Evolutionary conservation across 2,329 filamentous ascomycete genomes (phyloP), one percentile per base, ranked within the genome.

Genomic region (Lithohypha guttulata): DNA sequence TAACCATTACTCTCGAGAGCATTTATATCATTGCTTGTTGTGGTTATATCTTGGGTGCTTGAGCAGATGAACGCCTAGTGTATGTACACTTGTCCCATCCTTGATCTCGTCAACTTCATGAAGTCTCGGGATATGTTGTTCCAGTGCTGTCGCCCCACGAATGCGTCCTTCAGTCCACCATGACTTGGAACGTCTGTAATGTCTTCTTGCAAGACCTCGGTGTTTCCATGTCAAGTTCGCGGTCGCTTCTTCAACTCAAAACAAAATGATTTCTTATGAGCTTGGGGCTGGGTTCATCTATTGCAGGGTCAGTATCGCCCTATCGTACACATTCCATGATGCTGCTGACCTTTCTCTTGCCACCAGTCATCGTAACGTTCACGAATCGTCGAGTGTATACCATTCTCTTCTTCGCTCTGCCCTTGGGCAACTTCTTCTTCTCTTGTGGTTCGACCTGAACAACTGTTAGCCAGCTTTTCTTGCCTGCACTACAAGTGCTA

Each of bases 341-440:
- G 21, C 39, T 40, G 46, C 18, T 13, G 38, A 52, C 85, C 85
- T 95, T 95, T 70, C 89, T 77, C 87, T 96, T 96, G 73, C 89
- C 89, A 68, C 86, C 87, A 54, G 87, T 93, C 70, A 94, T 77
- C 61, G 84, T 91, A 64, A 96, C 86, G 72, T 96, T 95, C 57
- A 96, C 87, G 75, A 96, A 96, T 61, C 89, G 86, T 66, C 89
- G 83, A 58, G 85, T 94, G 79, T 95, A 95, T 67, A 77, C 79
- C 66, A 93, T 79, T 62, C 89, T 79, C 86, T 96, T 96, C 73
- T 91, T 85, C 57, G 89, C 89, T 63, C 89, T 86, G 63, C 89
- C 89, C 80, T 95, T 95, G 64, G 89, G 86, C 58, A 72, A 76
- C 83, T 96, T 95, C 71, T 83, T 74, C 81, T 94, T 94, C 81